phyloP scores from a whole-genome alignment of 1,284 basidiomycete species.

The Vanrija humicola region DNA sequence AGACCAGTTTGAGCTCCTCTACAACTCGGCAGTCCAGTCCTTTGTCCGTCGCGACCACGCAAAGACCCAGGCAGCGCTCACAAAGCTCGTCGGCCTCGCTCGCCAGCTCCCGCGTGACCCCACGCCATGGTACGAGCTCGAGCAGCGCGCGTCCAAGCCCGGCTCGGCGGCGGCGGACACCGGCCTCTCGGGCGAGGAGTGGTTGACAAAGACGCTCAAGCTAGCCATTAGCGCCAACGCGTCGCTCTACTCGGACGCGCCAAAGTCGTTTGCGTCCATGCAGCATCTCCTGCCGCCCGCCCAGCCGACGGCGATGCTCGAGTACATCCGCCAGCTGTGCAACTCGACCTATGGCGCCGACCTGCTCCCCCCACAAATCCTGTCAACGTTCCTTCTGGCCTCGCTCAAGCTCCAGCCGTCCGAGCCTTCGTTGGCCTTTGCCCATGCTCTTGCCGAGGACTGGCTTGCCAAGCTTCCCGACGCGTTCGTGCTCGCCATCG shows the following conservation, averaged over 20 bases:
- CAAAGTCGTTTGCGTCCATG: conserved; percentile 13
- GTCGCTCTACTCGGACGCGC: conserved; percentile 40
- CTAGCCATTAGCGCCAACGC: conserved; percentile 35
- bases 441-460: conserved; percentile 33
- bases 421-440: conserved; percentile 24
- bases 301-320: conserved; percentile 24
- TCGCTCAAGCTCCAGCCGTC: conserved; percentile 35
- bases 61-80: conserved; percentile 36
- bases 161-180: conserved; percentile 4
- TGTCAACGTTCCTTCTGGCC: conserved; percentile 42
- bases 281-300: conserved; percentile 24
- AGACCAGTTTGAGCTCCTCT: conserved; percentile 32
- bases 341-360: conserved; percentile 14
- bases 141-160: neutral
- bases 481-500: conserved; percentile 27
- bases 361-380: conserved; percentile 33
- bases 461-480: conserved; percentile 38
- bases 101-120: conserved; percentile 8
- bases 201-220: conserved; percentile 41
- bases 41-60: conserved; percentile 44
- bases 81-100: conserved; percentile 23
- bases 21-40: conserved; percentile 45
- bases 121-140: conserved; percentile 16
- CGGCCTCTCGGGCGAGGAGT: conserved; percentile 22
- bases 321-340: conserved; percentile 23